Base-by-base conservation (phyloP, 106 monocot genomes). In the Ottelia alismoides region DNA sequence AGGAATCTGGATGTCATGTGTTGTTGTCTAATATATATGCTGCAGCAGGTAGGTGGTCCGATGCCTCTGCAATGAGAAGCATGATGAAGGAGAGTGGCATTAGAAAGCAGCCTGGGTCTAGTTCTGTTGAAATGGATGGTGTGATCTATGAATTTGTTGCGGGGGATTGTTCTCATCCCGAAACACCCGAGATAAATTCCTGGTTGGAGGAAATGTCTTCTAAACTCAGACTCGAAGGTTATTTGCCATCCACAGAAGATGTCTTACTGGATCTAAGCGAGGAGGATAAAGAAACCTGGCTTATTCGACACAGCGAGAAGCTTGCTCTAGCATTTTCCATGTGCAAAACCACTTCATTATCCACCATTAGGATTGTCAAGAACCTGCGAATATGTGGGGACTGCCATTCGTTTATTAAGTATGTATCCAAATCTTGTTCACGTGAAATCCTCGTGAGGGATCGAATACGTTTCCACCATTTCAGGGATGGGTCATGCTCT, bases 1-100 rank as follows among this genome's bases (percentile, higher is more conserved):
- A 28, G 25, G 62, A 66, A 61, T 64, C 78, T 30, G 75, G 85
- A 25, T 78, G 81, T 63, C 78, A 75, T 68, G 61, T 92, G 40
- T 20, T 85, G 10, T 30, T 92, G 0, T 85, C 85, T 7, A 85
- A 82, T 55, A 75, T 92, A 14, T 92, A 85, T 62, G 78, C 85
- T 46, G 57, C 77, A 4, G 69, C 72, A 0, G 81, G 76, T 32
- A 67, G 67, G 55, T 92, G 86, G 92, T 20, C 49, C 32, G 92
- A 85, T 53, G 75, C 73, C 3, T 65, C 46, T 1, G 40, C 73
- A 0, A 60, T 75, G 47, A 82, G 92, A 58, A 29, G 27, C 2
- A 27, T 63, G 17, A 21, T 92, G 63, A 70, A 73, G 58, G 44
- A 51, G 47, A 64, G 35, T 26, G 64, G 76, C 28, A 71, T 76